phyloP scores from a whole-genome alignment of 306 rosid genomes.

The Macrotyloma uniflorum region DNA sequence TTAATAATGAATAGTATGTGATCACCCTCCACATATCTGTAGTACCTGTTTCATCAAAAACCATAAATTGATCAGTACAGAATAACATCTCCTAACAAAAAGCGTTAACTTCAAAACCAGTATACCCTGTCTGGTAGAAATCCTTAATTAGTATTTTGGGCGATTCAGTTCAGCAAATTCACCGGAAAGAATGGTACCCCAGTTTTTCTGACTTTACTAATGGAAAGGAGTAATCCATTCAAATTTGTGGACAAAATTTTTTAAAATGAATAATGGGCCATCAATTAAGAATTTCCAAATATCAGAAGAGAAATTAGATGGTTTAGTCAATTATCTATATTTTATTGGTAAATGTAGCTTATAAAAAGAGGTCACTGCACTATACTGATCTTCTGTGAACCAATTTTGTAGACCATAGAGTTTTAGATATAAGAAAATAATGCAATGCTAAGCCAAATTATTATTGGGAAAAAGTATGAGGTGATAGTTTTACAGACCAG shows the following conservation, averaged over 20 bases:
- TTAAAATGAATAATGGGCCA: too few species aligned
- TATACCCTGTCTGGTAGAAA: background rate
- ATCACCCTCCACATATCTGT: conserved; percentile 90
- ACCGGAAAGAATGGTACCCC: background rate
- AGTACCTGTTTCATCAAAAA: conserved; percentile 66
- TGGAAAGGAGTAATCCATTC: too few species aligned
- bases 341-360: too few species aligned
- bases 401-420: background rate
- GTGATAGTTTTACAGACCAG: conserved; percentile 43
- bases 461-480: background rate
- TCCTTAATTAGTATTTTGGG: background rate
- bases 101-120: background rate
- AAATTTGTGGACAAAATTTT: too few species aligned
- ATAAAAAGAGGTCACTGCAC: background rate
- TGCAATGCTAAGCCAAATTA: conserved; percentile 16
- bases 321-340: too few species aligned
- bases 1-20: conserved; percentile 82
- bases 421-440: conserved; percentile 23
- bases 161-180: background rate
- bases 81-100: conserved; percentile 6
- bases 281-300: conserved; percentile 1
- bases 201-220: conserved; percentile 8
- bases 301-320: background rate
- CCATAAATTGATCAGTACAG: conserved; percentile 20
- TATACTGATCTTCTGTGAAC: background rate